A percentile compares a stretch with the other conserved stretches of the same genome.
phyloP scores from a whole-genome alignment of 2,329 filamentous ascomycete species.

The Ophiosphaerella korrae region DNA sequence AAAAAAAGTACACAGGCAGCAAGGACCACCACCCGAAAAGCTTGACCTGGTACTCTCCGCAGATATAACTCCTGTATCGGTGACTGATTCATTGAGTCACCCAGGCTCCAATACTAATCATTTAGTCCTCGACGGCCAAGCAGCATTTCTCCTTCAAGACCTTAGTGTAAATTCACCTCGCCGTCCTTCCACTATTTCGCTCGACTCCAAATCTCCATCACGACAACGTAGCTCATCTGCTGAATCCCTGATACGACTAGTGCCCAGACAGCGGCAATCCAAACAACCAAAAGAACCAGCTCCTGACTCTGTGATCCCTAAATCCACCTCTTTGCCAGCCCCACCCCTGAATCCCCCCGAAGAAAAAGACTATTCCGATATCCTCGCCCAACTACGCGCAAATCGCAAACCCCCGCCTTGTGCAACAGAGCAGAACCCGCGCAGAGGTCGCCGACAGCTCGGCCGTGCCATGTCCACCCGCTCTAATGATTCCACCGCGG shows the following conservation, averaged over 20 bases:
- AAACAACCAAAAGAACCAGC: constrained; percentile 19
- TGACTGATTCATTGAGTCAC: constrained; percentile 20
- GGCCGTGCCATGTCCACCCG: constrained; percentile 40
- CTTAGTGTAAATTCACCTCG: constrained; percentile 38
- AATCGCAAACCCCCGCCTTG: constrained; percentile 32
- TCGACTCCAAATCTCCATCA: constrained; percentile 19
- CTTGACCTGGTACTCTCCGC: constrained; percentile 33
- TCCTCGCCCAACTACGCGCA: constrained; percentile 38
- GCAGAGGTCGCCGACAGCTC: constrained; percentile 28
- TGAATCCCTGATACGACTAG: constrained; percentile 27
- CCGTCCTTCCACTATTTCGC: constrained; percentile 37
- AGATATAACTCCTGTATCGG: constrained; percentile 24
- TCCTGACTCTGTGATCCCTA: constrained; percentile 35
- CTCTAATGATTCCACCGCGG: constrained; percentile 35
- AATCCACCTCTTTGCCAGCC: constrained; percentile 19
- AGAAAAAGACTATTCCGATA: constrained; percentile 40
- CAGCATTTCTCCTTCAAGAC: constrained; percentile 35
- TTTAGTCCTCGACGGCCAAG: constrained; percentile 24
- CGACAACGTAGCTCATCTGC: constrained; percentile 25
- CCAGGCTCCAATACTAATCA: constrained; percentile 14
- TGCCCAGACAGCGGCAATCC: constrained; percentile 16
- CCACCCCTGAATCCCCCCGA: constrained; percentile 11
- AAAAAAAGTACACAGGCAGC: constrained; percentile 21
- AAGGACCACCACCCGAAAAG: constrained; percentile 17
- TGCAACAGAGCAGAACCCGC: constrained; percentile 24